Conservation (phyloP, 176 grass and related monocot species). For the Cenchrus americanus region DNA sequence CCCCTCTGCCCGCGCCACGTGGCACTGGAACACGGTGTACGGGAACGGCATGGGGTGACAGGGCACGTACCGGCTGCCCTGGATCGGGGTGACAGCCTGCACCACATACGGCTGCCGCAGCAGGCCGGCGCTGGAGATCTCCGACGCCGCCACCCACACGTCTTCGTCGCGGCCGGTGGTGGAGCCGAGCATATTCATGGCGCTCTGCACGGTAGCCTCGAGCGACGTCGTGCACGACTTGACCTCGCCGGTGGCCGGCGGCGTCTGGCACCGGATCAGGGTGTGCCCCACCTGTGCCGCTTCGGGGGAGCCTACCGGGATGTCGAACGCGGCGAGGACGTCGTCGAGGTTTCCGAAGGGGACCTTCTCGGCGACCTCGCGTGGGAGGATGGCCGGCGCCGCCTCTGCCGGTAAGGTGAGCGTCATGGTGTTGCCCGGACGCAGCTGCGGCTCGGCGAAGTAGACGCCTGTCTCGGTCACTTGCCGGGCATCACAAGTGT, state of each 20-base stretch:
- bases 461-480: neutral
- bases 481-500: too few relatives aligned
- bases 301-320: neutral
- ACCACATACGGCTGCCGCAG: neutral
- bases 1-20: neutral
- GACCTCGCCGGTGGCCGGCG: neutral
- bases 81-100: neutral
- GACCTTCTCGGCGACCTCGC: neutral
- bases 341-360: neutral
- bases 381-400: neutral
- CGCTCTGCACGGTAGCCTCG: neutral
- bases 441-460: neutral
- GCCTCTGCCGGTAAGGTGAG: neutral
- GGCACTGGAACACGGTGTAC: constrained; percentile 1
- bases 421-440: neutral
- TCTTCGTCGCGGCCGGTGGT: neutral
- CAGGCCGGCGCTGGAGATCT: neutral
- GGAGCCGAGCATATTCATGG: neutral
- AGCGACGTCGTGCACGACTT: constrained; percentile 13
- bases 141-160: neutral
- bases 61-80: neutral
- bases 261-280: neutral
- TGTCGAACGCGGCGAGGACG: neutral
- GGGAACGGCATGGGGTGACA: neutral
- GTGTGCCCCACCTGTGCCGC: neutral